phyloP scores from a whole-genome alignment of 169 alveolate genomes.

The Plasmodium knowlesi region DNA sequence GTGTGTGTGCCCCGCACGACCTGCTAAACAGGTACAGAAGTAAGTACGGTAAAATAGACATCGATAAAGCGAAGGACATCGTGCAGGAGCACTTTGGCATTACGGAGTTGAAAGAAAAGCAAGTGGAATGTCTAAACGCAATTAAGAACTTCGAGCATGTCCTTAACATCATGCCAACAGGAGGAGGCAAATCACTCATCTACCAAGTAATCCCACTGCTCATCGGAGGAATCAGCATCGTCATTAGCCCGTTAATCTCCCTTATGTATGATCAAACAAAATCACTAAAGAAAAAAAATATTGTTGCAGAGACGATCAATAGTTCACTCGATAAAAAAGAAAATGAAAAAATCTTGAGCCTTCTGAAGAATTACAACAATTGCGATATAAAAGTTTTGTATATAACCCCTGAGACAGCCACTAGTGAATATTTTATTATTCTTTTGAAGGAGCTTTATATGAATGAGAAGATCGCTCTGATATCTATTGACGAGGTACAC shows the following conservation, averaged over 20 bases:
- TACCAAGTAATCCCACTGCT: conserved; percentile 94
- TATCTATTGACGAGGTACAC: conserved; percentile 93
- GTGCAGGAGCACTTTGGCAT: conserved; percentile 71
- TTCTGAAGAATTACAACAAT: conserved; percentile 27
- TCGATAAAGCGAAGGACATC: conserved; percentile 21
- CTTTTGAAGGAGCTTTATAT: conserved; percentile 79
- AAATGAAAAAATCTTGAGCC: conserved; percentile 52
- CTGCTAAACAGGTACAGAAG: conserved; percentile 22
- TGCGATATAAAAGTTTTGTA: conserved; percentile 84
- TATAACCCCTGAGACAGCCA: conserved; percentile 89
- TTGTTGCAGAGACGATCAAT: conserved; percentile 82
- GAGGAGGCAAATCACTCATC: conserved; percentile 97
- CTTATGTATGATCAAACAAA: conserved; percentile 95
- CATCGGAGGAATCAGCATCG: conserved; percentile 93
- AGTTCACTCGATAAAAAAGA: conserved; percentile 71
- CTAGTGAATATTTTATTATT: conserved; percentile 75
- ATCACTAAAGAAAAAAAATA: conserved; percentile 87
- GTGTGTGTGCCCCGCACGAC: neutral
- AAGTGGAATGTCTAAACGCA: conserved; percentile 93
- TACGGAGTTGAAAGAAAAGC: conserved; percentile 88
- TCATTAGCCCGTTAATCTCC: conserved; percentile 95
- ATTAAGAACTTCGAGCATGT: conserved; percentile 89
- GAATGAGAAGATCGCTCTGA: conserved; percentile 83
- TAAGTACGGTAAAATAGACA: conserved; percentile 36
- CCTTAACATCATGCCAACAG: conserved; percentile 96